Base-by-base conservation (phyloP, 2,329 filamentous ascomycete species). In the Teratosphaeria epicoccoides region DNA sequence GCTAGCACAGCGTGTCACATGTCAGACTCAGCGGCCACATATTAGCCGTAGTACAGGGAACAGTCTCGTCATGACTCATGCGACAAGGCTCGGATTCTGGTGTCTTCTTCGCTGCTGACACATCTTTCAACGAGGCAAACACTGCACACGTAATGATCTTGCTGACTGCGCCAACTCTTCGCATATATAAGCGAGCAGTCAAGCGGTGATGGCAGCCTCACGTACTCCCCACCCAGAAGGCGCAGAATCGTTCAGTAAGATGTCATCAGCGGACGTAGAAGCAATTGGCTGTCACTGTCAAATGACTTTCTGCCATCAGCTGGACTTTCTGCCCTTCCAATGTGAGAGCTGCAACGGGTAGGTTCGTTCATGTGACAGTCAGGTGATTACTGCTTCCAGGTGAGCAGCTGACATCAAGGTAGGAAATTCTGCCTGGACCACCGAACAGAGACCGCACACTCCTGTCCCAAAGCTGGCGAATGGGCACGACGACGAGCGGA, bases 291-390 rank as follows among this genome's bases (percentile, higher is more conserved):
- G 81, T 56, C 90, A 96, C 75, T 98, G 93, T 78, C 83, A 96
- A 69, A 84, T 87, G 71, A 76, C 85, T 58, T 94, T 88, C 76
- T 98, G 93, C 76, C 85, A 90, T 67, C 87, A 93, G 66, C 86
- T 97, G 55, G 93, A 97, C 71, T 97, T 98, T 70, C 81, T 98
- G 4, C 93, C 93, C 3, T 97, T 97, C 70, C 79, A 83, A 65
- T 98, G 93, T 73, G 87, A 94, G 67, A 93, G 87, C 60, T 98
- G 93, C 73, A 79, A 73, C 63, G 76, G 76, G 72, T 76, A 63
- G 40, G 65, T 59, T 11, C 47, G 52, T 46, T 7, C 25, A 23
- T 24, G 9, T 44, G 7, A 46, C 44, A 24, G 14, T n/a, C n/a
- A n/a, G n/a, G n/a, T n/a, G n/a, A n/a, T n/a, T n/a, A n/a, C n/a